Base-by-base conservation (phyloP, 2,329 filamentous ascomycete genomes). In the Colletotrichum phormii region DNA sequence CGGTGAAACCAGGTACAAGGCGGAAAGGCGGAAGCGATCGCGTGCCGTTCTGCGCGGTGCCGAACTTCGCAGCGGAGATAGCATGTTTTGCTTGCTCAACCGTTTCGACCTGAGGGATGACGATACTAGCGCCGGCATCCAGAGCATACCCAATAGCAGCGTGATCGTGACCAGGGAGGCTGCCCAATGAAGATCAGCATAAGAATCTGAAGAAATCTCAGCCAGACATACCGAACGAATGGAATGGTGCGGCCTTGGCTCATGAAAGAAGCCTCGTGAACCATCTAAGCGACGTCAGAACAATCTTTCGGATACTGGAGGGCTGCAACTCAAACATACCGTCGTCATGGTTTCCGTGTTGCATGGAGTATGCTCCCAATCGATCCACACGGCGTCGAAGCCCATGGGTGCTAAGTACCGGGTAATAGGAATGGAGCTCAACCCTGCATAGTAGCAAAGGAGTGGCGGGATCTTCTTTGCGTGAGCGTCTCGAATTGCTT, bases 301-400 rank as follows among this genome's bases (percentile, higher is more conserved):
- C 46, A 9, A 31, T 74, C 37, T 13, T 12, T 26, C 5, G 8
- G 5, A 15, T 24, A 1, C n/a, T 7, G 33, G 33, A 31, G 15
- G n/a, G 22, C 11, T 13, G 1, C 1, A 22, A 5, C 22, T 2
- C 6, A 24, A 26, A 58, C 67, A 42, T 33, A 72, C 71, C 37
- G 53, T 82, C 1, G 84, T 87, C 85, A 87, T 87, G n/a, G 84
- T 87, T 78, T 87, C 85, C 26, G 86, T 81, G 64, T 82, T 81
- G 76, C 83, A 86, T 3, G 84, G 77, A 9, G 79, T 80, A 77
- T 87, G 85, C 76, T 87, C 86, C 85, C 84, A 86, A 79, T 87
- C 85, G 70, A 87, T 82, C 81, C 83, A 86, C 0, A 85, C 80
- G 9, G 79, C 72, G 72, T 87, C 86, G 64, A 79, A 86, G 1